A percentile compares a stretch with the other conserved stretches of the same genome.
These are phyloP conservation scores for Diaporthe sp. DNA, from an alignment of 2,329 filamentous ascomycete genomes.

Conservation along the genomic window DNA sequence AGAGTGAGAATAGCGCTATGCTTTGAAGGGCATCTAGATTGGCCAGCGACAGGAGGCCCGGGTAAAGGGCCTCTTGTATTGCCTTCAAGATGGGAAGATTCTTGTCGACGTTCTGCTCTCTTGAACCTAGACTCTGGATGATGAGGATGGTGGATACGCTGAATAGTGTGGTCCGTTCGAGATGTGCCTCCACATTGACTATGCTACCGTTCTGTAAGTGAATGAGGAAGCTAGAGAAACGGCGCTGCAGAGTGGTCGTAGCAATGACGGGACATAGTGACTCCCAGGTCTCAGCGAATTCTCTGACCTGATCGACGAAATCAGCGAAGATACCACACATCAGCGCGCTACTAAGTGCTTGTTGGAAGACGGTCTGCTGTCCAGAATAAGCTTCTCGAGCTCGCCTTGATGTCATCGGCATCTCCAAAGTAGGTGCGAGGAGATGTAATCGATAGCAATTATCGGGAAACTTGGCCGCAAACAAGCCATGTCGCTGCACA, in stretches of 20 bases:
- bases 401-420: background rate
- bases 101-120: background rate
- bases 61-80: background rate
- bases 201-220: background rate
- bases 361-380: constrained; percentile 1
- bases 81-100: background rate
- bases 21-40: constrained; percentile 24
- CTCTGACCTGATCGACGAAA: background rate
- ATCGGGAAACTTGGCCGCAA: constrained; percentile 4
- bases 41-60: background rate
- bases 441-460: constrained; percentile 30
- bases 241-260: background rate
- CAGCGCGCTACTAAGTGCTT: background rate
- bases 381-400: background rate
- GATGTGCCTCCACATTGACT: background rate
- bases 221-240: background rate
- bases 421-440: background rate
- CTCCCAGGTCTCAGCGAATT: background rate
- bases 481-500: background rate
- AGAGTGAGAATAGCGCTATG: constrained; percentile 19
- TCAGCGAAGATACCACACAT: background rate
- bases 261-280: constrained; percentile 19
- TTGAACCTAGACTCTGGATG: background rate
- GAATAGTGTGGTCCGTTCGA: constrained; percentile 10
- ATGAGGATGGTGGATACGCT: background rate